A percentile compares a stretch with the other conserved stretches of the same genome.
Conservation (phyloP, 352 stramenopile genomes). For the Phytophthora macrochlamydospora region DNA sequence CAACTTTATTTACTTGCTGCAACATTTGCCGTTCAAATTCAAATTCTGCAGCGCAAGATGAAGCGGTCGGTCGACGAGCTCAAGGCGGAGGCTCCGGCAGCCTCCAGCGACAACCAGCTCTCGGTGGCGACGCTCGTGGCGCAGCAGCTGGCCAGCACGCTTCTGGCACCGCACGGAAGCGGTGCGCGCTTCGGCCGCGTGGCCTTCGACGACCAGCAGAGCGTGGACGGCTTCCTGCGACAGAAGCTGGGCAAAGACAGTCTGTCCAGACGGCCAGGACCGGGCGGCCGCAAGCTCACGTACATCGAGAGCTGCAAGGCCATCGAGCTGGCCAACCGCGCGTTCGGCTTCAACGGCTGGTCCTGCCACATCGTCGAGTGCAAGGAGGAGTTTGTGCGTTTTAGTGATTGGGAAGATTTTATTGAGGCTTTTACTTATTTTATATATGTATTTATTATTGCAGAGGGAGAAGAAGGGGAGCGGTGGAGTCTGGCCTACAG, state of each 20-base stretch:
- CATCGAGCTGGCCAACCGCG: slow-evolving; percentile 87
- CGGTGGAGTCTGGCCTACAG: slow-evolving; percentile 82
- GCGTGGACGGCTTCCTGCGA: slow-evolving; percentile 73
- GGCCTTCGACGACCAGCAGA: slow-evolving; percentile 51
- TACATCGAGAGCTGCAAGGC: slow-evolving; percentile 92
- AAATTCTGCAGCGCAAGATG: slow-evolving; percentile 29
- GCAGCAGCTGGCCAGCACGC: slow-evolving; percentile 31
- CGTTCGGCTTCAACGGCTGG: slow-evolving; percentile 91
- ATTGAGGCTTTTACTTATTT: not conserved
- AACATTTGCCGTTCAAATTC: slow-evolving; percentile 4
- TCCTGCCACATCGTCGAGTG: slow-evolving; percentile 83
- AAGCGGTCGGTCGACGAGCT: slow-evolving; percentile 43
- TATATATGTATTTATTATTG: not conserved
- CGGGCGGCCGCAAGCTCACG: slow-evolving; percentile 74
- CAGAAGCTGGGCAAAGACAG: slow-evolving; percentile 86
- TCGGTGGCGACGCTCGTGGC: slow-evolving; percentile 46
- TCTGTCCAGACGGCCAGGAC: slow-evolving; percentile 65
- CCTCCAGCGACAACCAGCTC: slow-evolving; percentile 40
- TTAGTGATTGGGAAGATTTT: not conserved
- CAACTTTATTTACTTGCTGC: too few species aligned
- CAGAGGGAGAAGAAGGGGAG: slow-evolving; percentile 76
- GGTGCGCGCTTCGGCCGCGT: slow-evolving; percentile 61
- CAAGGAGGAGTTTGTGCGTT: slow-evolving; percentile 86
- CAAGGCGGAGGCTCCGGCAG: slow-evolving; percentile 14
- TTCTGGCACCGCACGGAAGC: slow-evolving; percentile 11